phyloP scores from a whole-genome alignment of 768 basidiomycete genomes.

The Boletus barrowsii region DNA sequence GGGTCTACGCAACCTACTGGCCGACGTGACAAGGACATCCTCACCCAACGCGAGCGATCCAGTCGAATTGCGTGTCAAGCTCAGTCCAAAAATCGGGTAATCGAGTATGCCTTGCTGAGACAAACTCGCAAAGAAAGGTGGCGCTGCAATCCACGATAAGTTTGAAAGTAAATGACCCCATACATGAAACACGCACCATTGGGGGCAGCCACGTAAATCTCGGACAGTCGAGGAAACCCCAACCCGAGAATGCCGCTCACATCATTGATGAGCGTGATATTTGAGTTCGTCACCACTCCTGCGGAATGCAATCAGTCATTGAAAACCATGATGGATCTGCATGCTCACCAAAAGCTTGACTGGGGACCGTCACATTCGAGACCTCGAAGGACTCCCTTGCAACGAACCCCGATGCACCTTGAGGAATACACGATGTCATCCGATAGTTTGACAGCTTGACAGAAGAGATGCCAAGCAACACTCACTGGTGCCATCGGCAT shows the following conservation, averaged over 20 bases:
- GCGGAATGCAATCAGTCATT: not conserved
- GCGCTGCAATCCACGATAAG: constrained; percentile 39
- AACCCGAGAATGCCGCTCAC: constrained; percentile 73
- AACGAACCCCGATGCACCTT: constrained; percentile 69
- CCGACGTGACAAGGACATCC: not conserved
- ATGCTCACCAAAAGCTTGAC: constrained; percentile 66
- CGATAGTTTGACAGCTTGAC: not conserved
- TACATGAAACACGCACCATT: constrained; percentile 43
- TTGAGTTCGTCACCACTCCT: constrained; percentile 63
- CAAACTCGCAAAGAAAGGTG: constrained; percentile 63
- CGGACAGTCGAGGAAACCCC: constrained; percentile 72
- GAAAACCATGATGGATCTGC: not conserved
- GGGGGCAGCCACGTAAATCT: constrained; percentile 42
- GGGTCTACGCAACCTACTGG: not conserved
- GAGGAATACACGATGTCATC: constrained; percentile 5
- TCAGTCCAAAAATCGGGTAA: constrained; percentile 77
- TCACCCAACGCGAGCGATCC: constrained; percentile 68
- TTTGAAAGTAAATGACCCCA: not conserved
- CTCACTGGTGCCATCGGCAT: constrained; percentile 69
- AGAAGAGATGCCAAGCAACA: constrained; percentile 2
- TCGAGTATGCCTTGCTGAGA: constrained; percentile 61
- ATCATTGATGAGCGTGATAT: constrained; percentile 59
- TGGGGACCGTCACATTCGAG: constrained; percentile 54
- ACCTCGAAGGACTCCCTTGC: constrained; percentile 61
- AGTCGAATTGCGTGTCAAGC: constrained; percentile 52